A percentile compares a stretch with the other conserved stretches of the same genome.
Conservation (phyloP, 2,329 filamentous ascomycete genomes). For the Penicillium occitanis region DNA sequence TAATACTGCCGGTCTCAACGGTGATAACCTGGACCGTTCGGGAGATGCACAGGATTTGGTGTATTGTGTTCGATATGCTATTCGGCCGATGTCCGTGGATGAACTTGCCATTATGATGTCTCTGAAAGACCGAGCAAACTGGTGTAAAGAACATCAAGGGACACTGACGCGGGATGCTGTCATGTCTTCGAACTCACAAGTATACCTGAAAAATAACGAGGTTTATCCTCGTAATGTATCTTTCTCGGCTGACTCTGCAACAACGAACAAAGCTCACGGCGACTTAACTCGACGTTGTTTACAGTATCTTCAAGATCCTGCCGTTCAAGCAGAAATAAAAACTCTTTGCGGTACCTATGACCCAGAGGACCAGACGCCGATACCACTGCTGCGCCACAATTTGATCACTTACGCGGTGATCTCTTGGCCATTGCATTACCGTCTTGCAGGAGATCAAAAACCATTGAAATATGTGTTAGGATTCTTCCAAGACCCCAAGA, state of each 20-base stretch:
- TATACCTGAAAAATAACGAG: not conserved
- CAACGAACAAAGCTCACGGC: not conserved
- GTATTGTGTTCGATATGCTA: not conserved
- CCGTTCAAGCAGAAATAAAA: not conserved
- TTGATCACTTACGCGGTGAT: not conserved
- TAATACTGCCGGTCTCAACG: not conserved
- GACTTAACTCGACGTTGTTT: not conserved
- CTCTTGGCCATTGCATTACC: not conserved
- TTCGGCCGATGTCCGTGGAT: not conserved
- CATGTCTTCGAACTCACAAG: not conserved
- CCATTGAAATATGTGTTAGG: not conserved
- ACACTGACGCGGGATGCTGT: not conserved
- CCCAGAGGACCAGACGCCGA: not conserved
- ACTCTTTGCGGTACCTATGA: not conserved
- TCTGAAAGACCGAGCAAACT: not conserved
- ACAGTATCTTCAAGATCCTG: not conserved
- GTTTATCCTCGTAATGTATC: not conserved
- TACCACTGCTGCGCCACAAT: not conserved
- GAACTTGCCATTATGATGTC: not conserved
- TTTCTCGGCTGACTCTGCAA: not conserved
- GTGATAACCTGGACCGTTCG: not conserved
- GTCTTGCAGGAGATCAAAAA: not conserved
- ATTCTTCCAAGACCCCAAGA: not conserved
- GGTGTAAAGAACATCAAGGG: not conserved
- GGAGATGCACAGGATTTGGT: not conserved